Conservation (phyloP, 2,329 filamentous ascomycete species). For the Aspergillus sp. region DNA sequence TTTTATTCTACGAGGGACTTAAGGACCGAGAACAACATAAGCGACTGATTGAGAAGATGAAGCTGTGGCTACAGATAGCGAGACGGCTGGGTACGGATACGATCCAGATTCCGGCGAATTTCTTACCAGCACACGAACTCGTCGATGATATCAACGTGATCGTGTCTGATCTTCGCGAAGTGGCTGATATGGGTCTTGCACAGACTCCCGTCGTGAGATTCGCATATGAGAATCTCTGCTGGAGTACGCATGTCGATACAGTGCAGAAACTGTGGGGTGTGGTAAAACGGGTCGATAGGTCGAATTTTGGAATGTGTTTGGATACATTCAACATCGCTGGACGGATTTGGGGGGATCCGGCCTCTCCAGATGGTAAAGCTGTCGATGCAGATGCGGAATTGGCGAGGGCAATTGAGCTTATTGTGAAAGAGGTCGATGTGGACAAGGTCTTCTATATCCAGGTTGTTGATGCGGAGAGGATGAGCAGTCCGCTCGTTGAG, state of each 20-base stretch:
- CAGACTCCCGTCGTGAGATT: slow-evolving; percentile 58
- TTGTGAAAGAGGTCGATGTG: slow-evolving; percentile 53
- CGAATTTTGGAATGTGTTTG: slow-evolving; percentile 74
- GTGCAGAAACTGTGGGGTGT: slow-evolving; percentile 74
- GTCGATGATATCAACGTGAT: slow-evolving; percentile 57
- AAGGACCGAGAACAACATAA: slow-evolving; percentile 61
- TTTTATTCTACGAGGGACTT: slow-evolving; percentile 75
- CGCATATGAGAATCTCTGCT: slow-evolving; percentile 72
- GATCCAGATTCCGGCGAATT: slow-evolving; percentile 72
- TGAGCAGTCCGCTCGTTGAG: slow-evolving; percentile 57
- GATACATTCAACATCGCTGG: slow-evolving; percentile 79
- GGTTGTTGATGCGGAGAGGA: slow-evolving; percentile 69
- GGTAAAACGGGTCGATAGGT: slow-evolving; percentile 62
- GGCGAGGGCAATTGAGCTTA: slow-evolving; percentile 49
- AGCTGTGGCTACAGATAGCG: slow-evolving; percentile 68
- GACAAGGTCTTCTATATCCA: slow-evolving; percentile 73
- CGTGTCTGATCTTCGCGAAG: slow-evolving; percentile 60
- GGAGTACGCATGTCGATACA: slow-evolving; percentile 67
- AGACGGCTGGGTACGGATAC: slow-evolving; percentile 66
- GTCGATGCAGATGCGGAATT: slow-evolving; percentile 58
- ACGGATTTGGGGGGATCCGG: slow-evolving; percentile 68
- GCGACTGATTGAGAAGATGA: slow-evolving; percentile 58
- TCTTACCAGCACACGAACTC: slow-evolving; percentile 49
- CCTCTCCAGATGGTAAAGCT: slow-evolving; percentile 52
- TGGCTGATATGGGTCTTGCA: slow-evolving; percentile 65